Conservation (phyloP, 345 rosid genomes). For the Gossypium rotundifolium region DNA sequence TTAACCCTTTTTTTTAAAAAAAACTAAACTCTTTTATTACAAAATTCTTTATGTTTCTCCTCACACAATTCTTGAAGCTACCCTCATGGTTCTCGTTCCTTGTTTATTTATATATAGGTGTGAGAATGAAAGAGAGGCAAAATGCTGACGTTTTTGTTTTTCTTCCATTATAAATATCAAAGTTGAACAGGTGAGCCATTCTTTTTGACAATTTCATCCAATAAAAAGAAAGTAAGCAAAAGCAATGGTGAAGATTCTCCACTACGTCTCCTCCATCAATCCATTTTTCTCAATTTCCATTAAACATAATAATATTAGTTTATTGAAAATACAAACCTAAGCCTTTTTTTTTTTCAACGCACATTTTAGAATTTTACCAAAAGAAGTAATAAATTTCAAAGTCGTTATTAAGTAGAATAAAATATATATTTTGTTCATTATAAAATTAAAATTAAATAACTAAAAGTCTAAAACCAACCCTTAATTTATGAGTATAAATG, state of each 20-base stretch:
- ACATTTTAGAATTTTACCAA: too few species aligned
- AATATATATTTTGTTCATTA: not conserved
- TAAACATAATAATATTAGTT: not conserved
- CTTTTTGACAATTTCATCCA: not conserved
- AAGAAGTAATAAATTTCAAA: too few species aligned
- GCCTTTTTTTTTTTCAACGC: not conserved
- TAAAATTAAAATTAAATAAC: not conserved
- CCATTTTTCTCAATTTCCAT: not conserved
- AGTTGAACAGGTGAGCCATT: not conserved
- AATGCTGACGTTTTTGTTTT: not conserved
- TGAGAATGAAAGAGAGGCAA: not conserved
- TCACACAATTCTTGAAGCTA: too few species aligned
- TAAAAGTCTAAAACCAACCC: not conserved
- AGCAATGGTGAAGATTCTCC: slow-evolving; percentile 3
- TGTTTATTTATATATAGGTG: not conserved
- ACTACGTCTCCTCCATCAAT: not conserved
- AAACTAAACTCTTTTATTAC: too few species aligned
- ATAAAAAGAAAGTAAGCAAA: not conserved
- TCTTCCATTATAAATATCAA: not conserved
- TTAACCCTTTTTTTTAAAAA: too few species aligned
- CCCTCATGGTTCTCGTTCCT: not conserved
- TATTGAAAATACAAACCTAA: not conserved
- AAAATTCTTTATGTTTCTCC: too few species aligned
- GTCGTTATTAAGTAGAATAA: too few species aligned
- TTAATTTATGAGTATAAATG: not conserved